Conservation (phyloP, 768 basidiomycete species). For the Auriscalpium microsporum region DNA sequence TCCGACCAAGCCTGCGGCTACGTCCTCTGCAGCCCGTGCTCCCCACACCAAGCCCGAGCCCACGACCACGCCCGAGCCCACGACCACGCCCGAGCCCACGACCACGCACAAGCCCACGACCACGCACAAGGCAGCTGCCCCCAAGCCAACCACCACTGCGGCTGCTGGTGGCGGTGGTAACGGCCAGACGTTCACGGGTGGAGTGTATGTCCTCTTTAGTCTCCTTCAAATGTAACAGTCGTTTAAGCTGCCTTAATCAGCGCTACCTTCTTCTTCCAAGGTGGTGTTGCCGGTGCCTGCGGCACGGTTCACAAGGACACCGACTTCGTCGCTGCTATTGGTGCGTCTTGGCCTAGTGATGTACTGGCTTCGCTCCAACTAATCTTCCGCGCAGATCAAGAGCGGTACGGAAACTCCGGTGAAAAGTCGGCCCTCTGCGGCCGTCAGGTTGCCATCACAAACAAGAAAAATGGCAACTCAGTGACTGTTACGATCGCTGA, state of each 20-base stretch:
- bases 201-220: slow-evolving; percentile 1
- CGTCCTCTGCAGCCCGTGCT: background rate
- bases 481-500: slow-evolving; percentile 65
- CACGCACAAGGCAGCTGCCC: slow-evolving; percentile 15
- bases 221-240: background rate
- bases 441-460: slow-evolving; percentile 51
- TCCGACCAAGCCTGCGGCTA: background rate
- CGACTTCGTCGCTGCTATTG: slow-evolving; percentile 54
- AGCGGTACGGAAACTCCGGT: slow-evolving; percentile 42
- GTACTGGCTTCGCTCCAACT: background rate
- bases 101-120: background rate
- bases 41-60: background rate
- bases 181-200: background rate
- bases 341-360: slow-evolving; percentile 25
- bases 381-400: slow-evolving; percentile 31
- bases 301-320: slow-evolving; percentile 51
- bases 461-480: slow-evolving; percentile 47
- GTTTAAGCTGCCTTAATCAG: slow-evolving; percentile 3
- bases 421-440: slow-evolving; percentile 55
- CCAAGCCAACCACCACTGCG: slow-evolving; percentile 15
- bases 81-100: slow-evolving; percentile 8
- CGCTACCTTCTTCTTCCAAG: slow-evolving; percentile 38
- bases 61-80: slow-evolving; percentile 8
- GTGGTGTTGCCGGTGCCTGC: slow-evolving; percentile 73
- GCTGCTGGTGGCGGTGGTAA: slow-evolving; percentile 5